phyloP scores from a whole-genome alignment of 192 early-diverging fungal genomes.

The Backusella tuberculispora region DNA sequence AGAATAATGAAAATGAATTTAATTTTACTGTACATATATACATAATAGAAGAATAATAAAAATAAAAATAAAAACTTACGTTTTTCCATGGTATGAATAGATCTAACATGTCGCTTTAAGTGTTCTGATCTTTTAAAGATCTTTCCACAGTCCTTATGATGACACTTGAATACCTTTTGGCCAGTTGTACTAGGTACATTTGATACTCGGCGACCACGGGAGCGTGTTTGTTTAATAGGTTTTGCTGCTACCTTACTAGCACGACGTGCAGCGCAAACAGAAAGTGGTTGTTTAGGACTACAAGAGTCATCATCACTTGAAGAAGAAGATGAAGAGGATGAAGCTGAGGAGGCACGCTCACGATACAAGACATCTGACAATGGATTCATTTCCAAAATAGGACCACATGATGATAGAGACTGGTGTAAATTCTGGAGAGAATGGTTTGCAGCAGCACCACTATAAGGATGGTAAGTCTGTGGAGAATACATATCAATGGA shows the following conservation, averaged over 20 bases:
- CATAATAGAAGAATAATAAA: not conserved
- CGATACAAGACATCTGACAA: not conserved
- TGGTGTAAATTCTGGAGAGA: constrained; percentile 11
- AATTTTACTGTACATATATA: not conserved
- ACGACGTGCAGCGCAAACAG: not conserved
- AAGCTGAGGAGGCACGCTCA: constrained; percentile 17
- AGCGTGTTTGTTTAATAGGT: constrained; percentile 34
- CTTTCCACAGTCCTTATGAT: constrained; percentile 57
- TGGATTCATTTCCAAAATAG: not conserved
- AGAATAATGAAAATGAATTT: not conserved
- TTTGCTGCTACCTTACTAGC: not conserved
- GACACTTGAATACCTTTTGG: constrained; percentile 57
- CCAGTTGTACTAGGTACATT: constrained; percentile 50
- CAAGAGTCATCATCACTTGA: constrained; percentile 12
- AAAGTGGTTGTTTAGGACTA: not conserved
- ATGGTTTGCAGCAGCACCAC: not conserved
- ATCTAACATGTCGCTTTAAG: constrained; percentile 60
- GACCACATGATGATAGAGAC: not conserved
- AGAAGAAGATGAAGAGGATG: constrained; percentile 2
- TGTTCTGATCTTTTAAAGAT: constrained; percentile 64
- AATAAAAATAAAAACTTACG: constrained; percentile 43
- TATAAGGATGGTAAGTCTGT: constrained; percentile 1
- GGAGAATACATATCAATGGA: constrained; percentile 20
- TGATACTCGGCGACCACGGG: constrained; percentile 55
- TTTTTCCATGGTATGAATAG: constrained; percentile 64